Base-by-base conservation (phyloP, 352 stramenopile genomes). In the Globisporangium barbulae region DNA sequence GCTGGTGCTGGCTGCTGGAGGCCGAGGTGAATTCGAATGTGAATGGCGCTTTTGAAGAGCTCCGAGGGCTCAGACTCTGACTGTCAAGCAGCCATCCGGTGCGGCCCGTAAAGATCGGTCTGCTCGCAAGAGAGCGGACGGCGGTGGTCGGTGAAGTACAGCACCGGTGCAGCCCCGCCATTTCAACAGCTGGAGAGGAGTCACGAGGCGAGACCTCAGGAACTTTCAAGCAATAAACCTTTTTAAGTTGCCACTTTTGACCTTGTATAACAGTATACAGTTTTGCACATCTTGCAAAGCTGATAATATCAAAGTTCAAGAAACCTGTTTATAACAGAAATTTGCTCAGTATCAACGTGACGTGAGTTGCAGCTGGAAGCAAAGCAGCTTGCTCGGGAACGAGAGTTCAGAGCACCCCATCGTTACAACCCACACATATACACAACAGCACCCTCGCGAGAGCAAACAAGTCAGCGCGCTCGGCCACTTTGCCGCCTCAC, bases 1-100 rank as follows among this genome's bases (percentile, higher is more conserved):
- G 52, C 52, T 42, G 52, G 52, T 4, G 33, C 33, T 39, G 5
- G 30, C 10, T 57, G 52, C 9, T 25, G n/a, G 17, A 42, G 33
- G 60, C 67, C 52, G 52, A 65, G 70, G 39, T 39, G 67, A 72
- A 73, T 74, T 74, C 64, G 63, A 31, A 77, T 73, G 64, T 77
- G 70, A 74, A 57, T 35, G 35, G 28, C 28, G 42, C 47, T 39
- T 19, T n/a, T 54, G 47, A 30, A 25, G 9, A 41, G 31, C 52
- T 55, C 45, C 13, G 10, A 45, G 8, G 33, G n/a, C 12, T 30
- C 7, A 66, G 53, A 65, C 33, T 41, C 64, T 55, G 52, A 62
- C 53, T 22, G 64, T 61, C 53, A 66, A 28, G 25, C 25, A 53
- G 48, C 31, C 59, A 64, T 64, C 59, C 48, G 47, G 47, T 58